Conservation (phyloP, 345 rosid genomes). For the Zanthoxylum bungeanum region DNA sequence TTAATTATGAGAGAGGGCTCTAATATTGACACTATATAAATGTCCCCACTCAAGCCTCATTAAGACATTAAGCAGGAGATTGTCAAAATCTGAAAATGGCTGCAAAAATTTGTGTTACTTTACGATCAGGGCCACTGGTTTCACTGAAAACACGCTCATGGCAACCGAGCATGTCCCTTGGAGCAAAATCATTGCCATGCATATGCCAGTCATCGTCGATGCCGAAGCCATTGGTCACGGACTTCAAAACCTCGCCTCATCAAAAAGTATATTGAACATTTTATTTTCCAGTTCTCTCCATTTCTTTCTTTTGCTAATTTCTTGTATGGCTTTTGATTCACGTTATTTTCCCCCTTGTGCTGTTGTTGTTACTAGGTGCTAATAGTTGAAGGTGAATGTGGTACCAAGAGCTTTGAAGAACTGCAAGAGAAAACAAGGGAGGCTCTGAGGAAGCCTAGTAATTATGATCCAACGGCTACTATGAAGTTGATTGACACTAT, state of each 20-base stretch:
- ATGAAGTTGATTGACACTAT: constrained; percentile 20
- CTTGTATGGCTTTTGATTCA: background rate
- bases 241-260: background rate
- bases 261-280: background rate
- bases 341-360: background rate
- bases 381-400: background rate
- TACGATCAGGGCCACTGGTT: background rate
- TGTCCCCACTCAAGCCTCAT: too few species aligned
- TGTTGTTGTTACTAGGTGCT: constrained; percentile 1
- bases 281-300: too few species aligned
- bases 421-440: constrained; percentile 5
- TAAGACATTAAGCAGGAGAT: background rate
- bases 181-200: background rate
- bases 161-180: background rate
- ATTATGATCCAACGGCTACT: constrained; percentile 1
- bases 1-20: too few species aligned
- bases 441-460: background rate
- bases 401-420: constrained; percentile 12
- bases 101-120: background rate
- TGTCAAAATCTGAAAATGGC: background rate
- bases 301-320: background rate
- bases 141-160: background rate
- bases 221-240: background rate
- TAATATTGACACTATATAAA: background rate
- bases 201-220: background rate